Conservation (phyloP, 1,139 yeast species). For the Geotrichum citri-aurantii region DNA sequence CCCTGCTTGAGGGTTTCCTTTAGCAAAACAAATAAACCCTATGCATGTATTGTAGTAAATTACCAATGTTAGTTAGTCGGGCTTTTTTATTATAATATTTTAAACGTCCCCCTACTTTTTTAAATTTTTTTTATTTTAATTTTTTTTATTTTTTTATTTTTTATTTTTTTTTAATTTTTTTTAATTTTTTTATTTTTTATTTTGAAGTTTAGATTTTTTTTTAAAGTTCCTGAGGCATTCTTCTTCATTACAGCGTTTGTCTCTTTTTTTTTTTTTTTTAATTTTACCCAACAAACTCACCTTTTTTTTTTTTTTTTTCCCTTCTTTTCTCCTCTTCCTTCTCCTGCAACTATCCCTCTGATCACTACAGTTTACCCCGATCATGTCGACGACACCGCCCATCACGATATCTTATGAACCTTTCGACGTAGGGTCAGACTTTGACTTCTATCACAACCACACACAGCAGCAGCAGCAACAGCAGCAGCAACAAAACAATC, state of each 20-base stretch:
- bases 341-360: neutral
- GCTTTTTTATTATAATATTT: too few relatives aligned
- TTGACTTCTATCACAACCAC: neutral
- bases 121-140: too few relatives aligned
- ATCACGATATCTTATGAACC: neutral
- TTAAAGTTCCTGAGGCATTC: neutral
- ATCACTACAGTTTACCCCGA: neutral
- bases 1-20: too few relatives aligned
- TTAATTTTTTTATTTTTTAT: neutral
- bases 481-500: neutral
- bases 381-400: neutral
- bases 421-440: neutral
- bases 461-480: neutral
- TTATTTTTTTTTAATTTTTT: too few relatives aligned
- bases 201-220: too few relatives aligned
- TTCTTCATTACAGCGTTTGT: neutral
- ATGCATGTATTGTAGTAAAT: too few relatives aligned
- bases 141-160: too few relatives aligned
- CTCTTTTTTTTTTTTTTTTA: neutral
- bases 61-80: too few relatives aligned
- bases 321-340: neutral
- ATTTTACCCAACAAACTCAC: neutral
- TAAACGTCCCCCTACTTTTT: too few relatives aligned
- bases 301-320: neutral
- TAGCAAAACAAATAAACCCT: too few relatives aligned